These are phyloP conservation scores for Leptographium lundbergii DNA, from an alignment of 2,329 filamentous ascomycete genomes.

Conservation along the genomic window DNA sequence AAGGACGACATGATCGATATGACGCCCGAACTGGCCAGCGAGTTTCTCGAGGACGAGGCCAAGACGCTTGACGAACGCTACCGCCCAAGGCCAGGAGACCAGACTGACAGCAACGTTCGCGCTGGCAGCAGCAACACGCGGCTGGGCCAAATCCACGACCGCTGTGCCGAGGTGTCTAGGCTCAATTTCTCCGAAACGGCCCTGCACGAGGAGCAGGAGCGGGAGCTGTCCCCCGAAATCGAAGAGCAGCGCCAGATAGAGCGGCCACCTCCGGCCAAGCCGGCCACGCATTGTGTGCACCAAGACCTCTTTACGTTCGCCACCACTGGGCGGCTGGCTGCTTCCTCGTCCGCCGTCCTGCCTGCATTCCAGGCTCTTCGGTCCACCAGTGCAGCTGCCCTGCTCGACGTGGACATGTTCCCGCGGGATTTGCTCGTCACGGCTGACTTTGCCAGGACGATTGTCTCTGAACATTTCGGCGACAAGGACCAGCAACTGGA, in stretches of 20 bases:
- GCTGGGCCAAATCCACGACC: constrained; percentile 19
- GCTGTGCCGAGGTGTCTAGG: constrained; percentile 10
- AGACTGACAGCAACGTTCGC: no score
- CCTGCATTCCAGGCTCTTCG: neutral
- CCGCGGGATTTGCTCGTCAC: constrained; percentile 32
- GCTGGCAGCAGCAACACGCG: constrained; percentile 18
- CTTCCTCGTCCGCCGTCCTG: constrained; percentile 22
- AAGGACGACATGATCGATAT: neutral
- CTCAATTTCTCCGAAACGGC: constrained; percentile 6
- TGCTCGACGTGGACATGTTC: constrained; percentile 14
- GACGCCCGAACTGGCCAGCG: constrained; percentile 13
- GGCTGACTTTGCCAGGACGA: constrained; percentile 34
- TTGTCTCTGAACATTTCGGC: neutral
- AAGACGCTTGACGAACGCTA: constrained; percentile 41
- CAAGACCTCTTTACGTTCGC: constrained; percentile 18
- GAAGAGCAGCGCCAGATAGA: constrained; percentile 47
- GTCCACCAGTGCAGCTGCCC: neutral
- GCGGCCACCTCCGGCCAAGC: constrained; percentile 25
- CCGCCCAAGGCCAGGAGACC: constrained; percentile 17
- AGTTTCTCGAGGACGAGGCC: constrained; percentile 39
- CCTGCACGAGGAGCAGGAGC: constrained; percentile 54
- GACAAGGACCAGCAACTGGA: neutral
- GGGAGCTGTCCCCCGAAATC: constrained; percentile 52
- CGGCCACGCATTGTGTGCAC: no score
- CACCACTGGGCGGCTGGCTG: constrained; percentile 28